These are phyloP conservation scores for Earliella scabrosa DNA, from an alignment of 1,284 basidiomycete genomes.

Conservation along the genomic window DNA sequence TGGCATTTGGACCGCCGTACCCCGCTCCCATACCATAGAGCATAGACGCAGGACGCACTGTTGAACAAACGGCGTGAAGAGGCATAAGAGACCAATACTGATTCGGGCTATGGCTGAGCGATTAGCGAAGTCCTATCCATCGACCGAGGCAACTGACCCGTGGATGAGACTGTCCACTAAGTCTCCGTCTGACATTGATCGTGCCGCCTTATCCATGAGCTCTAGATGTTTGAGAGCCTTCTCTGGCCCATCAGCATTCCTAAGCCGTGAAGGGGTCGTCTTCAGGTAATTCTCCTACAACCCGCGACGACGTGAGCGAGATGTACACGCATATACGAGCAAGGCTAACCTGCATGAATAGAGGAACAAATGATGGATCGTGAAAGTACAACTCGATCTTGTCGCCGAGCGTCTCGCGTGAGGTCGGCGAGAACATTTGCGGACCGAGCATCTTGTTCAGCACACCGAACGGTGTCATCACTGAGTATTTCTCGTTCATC, in stretches of 20 bases:
- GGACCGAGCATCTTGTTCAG: conserved; percentile 88
- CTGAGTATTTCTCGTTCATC: conserved; percentile 90
- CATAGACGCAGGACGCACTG: conserved; percentile 83
- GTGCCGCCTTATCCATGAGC: conserved; percentile 87
- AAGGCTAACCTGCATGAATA: conserved; percentile 87
- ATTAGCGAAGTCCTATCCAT: not conserved
- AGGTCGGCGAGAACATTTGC: conserved; percentile 85
- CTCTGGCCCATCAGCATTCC: conserved; percentile 65
- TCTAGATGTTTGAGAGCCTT: conserved; percentile 74
- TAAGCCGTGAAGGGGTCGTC: conserved; percentile 69
- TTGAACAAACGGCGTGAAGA: conserved; percentile 88
- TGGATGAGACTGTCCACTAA: conserved; percentile 95
- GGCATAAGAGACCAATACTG: conserved; percentile 98
- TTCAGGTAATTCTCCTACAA: conserved; percentile 90
- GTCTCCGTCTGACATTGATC: conserved; percentile 94
- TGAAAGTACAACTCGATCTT: conserved; percentile 98
- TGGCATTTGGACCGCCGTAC: conserved; percentile 69
- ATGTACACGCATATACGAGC: not conserved
- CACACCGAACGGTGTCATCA: conserved; percentile 91
- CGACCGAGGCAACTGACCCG: conserved; percentile 55
- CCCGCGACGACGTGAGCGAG: not conserved
- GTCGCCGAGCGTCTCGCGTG: conserved; percentile 83
- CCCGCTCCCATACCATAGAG: conserved; percentile 76
- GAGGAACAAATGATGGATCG: conserved; percentile 90
- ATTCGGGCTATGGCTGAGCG: conserved; percentile 64